A percentile compares a stretch with the other conserved stretches of the same genome.
Conservation (phyloP, 2,329 filamentous ascomycete genomes). For the Aureobasidium sp. region DNA sequence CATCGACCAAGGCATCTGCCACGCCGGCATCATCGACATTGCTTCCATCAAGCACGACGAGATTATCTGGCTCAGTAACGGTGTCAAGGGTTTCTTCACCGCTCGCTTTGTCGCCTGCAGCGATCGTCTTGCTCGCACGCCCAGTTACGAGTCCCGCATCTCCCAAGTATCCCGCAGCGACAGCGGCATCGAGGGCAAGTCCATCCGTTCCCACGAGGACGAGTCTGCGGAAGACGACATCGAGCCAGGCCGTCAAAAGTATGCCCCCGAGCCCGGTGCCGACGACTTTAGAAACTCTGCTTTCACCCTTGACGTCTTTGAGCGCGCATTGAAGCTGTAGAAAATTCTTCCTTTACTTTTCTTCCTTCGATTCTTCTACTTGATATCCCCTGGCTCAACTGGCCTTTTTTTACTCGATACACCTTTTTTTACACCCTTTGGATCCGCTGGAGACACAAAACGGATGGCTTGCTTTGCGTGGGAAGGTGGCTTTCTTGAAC, state of each 20-base stretch:
- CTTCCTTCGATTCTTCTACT: conserved; percentile 4
- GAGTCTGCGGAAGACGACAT: conserved; percentile 10
- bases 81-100: conserved; percentile 64
- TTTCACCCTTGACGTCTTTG: conserved; percentile 12
- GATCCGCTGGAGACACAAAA: neutral
- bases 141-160: conserved; percentile 12
- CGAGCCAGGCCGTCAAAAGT: conserved; percentile 3
- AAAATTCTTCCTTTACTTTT: neutral
- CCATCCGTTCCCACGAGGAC: neutral
- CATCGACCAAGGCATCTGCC: conserved; percentile 60
- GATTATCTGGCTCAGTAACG: conserved; percentile 82
- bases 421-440: neutral
- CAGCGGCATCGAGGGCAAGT: neutral
- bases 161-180: conserved; percentile 4
- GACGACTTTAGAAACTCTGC: conserved; percentile 13
- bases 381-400: conserved; percentile 10
- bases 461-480: neutral
- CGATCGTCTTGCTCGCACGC: conserved; percentile 16
- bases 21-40: conserved; percentile 56
- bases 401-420: neutral
- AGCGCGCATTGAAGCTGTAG: conserved; percentile 12
- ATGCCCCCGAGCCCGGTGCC: neutral
- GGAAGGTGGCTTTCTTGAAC: neutral
- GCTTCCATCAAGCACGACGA: conserved; percentile 63
- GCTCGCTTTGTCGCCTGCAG: conserved; percentile 20